Evolutionary conservation across 306 rosid species (phyloP).

Genomic region (Vigna mungo): DNA sequence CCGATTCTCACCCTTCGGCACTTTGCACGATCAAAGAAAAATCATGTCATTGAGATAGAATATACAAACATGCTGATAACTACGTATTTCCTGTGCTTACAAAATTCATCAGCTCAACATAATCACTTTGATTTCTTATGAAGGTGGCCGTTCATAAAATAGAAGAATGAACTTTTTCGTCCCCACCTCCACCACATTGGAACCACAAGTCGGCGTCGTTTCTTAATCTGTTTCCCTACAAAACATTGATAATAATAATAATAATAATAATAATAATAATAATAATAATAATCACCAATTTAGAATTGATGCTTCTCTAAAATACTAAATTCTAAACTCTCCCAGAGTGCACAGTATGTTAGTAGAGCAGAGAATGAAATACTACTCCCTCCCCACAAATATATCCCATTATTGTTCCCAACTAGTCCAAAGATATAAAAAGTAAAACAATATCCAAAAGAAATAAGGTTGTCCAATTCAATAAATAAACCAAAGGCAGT

Average conservation of each 20-base stretch:
- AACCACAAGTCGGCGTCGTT: constrained; percentile 47
- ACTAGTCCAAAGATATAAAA: constrained; percentile 16
- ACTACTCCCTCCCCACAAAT: neutral
- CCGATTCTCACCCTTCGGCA: constrained; percentile 32
- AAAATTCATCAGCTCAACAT: constrained; percentile 44
- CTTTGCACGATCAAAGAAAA: constrained; percentile 36
- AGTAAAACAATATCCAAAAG: constrained; percentile 8
- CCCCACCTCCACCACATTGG: constrained; percentile 74
- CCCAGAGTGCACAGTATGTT: neutral
- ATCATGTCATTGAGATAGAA: constrained; percentile 43
- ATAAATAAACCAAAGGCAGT: constrained; percentile 38
- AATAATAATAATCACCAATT: constrained; percentile 12
- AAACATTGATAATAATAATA: neutral
- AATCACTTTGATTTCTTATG: constrained; percentile 50
- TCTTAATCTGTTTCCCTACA: constrained; percentile 64
- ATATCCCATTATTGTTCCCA: neutral
- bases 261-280: neutral
- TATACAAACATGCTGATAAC: constrained; percentile 52
- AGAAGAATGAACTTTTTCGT: constrained; percentile 51
- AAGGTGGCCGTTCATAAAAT: constrained; percentile 51
- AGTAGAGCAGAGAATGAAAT: constrained; percentile 8
- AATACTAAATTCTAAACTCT: neutral
- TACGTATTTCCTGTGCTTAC: constrained; percentile 33
- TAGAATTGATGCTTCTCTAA: constrained; percentile 16
- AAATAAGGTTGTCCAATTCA: constrained; percentile 9